Percentiles rank a stretch among this genome's conserved stretches.
Evolutionary conservation across 1,284 basidiomycete genomes (phyloP).

Genomic region (Puccinia hordei): DNA sequence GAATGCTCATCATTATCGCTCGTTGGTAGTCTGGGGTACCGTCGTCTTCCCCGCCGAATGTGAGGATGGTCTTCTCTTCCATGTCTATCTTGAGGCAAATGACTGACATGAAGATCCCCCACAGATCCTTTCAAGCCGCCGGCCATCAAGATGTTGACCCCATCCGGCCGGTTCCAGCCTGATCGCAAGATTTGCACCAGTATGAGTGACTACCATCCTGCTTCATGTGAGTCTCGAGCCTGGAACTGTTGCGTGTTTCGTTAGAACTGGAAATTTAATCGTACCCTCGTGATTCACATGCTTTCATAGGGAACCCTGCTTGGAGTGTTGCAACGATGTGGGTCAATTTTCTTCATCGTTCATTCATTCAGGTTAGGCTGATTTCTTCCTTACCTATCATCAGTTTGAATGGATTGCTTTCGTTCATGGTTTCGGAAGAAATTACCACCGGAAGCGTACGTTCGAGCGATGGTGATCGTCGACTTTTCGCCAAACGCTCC

Average conservation of each 20-base stretch:
- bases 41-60: constrained; percentile 31
- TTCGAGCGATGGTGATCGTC: constrained; percentile 1
- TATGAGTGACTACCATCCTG: constrained; percentile 45
- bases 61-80: constrained; percentile 64
- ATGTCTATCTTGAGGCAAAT: constrained; percentile 48
- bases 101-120: not conserved
- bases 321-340: constrained; percentile 34
- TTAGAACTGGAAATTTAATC: constrained; percentile 28
- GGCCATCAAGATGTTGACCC: constrained; percentile 31
- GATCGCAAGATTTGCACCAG: constrained; percentile 21
- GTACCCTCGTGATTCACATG: not conserved
- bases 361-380: not conserved
- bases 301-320: constrained; percentile 31
- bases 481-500: constrained; percentile 5
- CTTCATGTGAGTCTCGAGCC: constrained; percentile 58
- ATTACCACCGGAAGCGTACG: constrained; percentile 8
- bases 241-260: constrained; percentile 57
- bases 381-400: not conserved
- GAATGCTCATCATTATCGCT: constrained; percentile 70
- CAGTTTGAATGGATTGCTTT: constrained; percentile 31
- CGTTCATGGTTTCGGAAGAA: constrained; percentile 35
- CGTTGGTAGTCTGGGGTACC: constrained; percentile 18
- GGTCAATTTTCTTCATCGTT: not conserved
- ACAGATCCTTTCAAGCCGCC: constrained; percentile 44
- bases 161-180: constrained; percentile 27